A percentile compares a stretch with the other conserved stretches of the same genome.
These are phyloP conservation scores for Pichia eremophila DNA, from an alignment of 805 yeast species.

Conservation along the genomic window DNA sequence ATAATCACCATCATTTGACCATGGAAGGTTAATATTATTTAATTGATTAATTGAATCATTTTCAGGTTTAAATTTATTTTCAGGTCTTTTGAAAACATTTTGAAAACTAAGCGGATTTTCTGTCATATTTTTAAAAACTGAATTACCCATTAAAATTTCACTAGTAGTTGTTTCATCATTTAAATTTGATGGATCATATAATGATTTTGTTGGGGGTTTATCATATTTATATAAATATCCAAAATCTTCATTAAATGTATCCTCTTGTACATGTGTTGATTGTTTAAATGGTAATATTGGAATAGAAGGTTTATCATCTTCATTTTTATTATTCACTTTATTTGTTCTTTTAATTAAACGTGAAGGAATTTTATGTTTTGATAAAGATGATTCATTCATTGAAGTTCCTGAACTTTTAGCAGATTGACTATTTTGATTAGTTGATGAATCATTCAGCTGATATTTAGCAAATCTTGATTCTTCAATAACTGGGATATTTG, in stretches of 20 bases:
- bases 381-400: neutral
- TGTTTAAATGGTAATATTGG: conserved; percentile 19
- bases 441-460: conserved; percentile 6
- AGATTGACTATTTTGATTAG: neutral
- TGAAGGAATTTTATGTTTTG: conserved; percentile 29
- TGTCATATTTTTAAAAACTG: conserved; percentile 28
- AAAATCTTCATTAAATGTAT: conserved; percentile 13
- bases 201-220: conserved; percentile 42
- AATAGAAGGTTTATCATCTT: conserved; percentile 14
- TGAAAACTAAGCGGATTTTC: conserved; percentile 33
- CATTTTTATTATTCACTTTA: conserved; percentile 13
- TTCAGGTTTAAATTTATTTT: conserved; percentile 10
- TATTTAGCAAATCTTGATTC: conserved; percentile 16
- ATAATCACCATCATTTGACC: neutral
- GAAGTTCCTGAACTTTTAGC: neutral
- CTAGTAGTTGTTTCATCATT: conserved; percentile 29
- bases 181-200: conserved; percentile 37
- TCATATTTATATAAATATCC: conserved; percentile 19
- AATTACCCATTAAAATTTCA: conserved; percentile 21
- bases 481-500: neutral
- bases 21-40: neutral
- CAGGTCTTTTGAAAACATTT: conserved; percentile 35
- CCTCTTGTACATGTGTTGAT: conserved; percentile 13
- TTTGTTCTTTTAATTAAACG: conserved; percentile 34
- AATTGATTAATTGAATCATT: neutral